Percentiles rank a stretch among this genome's conserved stretches.
These are phyloP conservation scores for Drosera spatulata DNA, from an alignment of 179 eudicot species.

Conservation along the genomic window DNA sequence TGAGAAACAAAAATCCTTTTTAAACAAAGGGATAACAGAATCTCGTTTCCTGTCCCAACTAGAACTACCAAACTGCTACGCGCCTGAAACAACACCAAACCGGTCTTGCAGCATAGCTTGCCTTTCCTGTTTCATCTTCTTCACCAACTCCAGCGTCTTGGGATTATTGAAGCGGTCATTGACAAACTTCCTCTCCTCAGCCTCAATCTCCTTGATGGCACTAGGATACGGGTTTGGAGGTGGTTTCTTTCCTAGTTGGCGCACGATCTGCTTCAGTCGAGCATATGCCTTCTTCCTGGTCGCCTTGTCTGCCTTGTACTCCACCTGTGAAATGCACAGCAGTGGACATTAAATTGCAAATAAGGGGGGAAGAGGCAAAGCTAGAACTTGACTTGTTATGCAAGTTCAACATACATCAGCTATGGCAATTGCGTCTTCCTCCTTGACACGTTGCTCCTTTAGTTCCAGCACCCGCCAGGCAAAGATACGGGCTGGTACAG, in stretches of 20 bases:
- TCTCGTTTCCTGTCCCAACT: no score
- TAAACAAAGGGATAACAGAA: no score
- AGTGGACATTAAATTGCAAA: background rate
- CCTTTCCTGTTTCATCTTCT: slow-evolving; percentile 49
- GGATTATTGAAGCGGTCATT: slow-evolving; percentile 65
- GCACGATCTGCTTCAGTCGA: slow-evolving; percentile 63
- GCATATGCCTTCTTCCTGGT: slow-evolving; percentile 59
- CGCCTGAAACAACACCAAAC: slow-evolving; percentile 11
- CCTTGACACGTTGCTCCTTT: slow-evolving; percentile 56
- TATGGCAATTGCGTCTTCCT: slow-evolving; percentile 56
- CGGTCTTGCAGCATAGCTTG: slow-evolving; percentile 43
- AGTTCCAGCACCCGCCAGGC: slow-evolving; percentile 60
- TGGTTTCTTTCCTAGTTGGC: slow-evolving; percentile 54
- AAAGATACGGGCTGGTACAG: slow-evolving; percentile 54
- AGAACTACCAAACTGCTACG: no score
- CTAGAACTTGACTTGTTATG: background rate
- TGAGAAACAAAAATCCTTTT: no score
- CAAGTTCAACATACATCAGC: slow-evolving; percentile 53
- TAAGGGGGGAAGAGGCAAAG: background rate
- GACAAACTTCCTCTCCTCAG: slow-evolving; percentile 65
- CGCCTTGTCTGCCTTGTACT: slow-evolving; percentile 57
- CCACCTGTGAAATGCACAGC: slow-evolving; percentile 37
- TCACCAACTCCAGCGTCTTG: slow-evolving; percentile 26
- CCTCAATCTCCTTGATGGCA: slow-evolving; percentile 81
- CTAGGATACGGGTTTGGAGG: slow-evolving; percentile 87